Conservation (phyloP, 2,329 filamentous ascomycete species). For the Fusarium hainanense region DNA sequence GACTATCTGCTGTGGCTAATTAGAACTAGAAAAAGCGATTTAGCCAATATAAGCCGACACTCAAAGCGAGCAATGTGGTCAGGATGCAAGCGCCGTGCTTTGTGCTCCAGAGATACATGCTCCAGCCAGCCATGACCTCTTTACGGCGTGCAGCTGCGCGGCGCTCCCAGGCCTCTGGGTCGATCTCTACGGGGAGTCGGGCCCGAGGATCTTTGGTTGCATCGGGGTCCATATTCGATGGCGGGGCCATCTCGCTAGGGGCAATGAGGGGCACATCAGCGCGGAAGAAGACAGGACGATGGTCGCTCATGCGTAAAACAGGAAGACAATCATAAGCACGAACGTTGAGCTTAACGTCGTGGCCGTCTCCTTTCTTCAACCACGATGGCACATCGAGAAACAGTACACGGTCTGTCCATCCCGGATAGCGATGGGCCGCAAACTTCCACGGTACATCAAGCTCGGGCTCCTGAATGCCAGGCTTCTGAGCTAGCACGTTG, state of each 20-base stretch:
- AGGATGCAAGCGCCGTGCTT: conserved; percentile 61
- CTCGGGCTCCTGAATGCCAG: conserved; percentile 47
- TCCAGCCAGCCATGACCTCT: conserved; percentile 64
- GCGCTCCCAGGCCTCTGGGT: conserved; percentile 66
- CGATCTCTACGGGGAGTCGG: conserved; percentile 62
- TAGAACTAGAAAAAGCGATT: conserved; percentile 5
- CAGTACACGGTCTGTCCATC: conserved; percentile 93
- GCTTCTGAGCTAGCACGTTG: conserved; percentile 54
- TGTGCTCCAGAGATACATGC: conserved; percentile 66
- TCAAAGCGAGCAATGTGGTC: conserved; percentile 55
- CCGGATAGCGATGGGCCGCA: conserved; percentile 85
- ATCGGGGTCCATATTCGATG: conserved; percentile 35
- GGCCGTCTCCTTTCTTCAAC: conserved; percentile 50
- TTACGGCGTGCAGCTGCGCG: conserved; percentile 58
- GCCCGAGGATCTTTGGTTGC: conserved; percentile 56
- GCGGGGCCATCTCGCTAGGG: conserved; percentile 53
- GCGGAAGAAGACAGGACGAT: conserved; percentile 83
- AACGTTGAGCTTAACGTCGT: conserved; percentile 58
- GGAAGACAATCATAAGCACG: conserved; percentile 80
- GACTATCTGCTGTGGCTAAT: background rate
- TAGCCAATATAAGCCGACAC: conserved; percentile 60
- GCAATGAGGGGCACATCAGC: conserved; percentile 71
- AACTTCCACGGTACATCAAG: conserved; percentile 53
- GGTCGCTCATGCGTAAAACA: conserved; percentile 84
- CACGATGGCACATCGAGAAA: conserved; percentile 74